Conservation (phyloP, 306 rosid genomes). For the Medicago lupulina region DNA sequence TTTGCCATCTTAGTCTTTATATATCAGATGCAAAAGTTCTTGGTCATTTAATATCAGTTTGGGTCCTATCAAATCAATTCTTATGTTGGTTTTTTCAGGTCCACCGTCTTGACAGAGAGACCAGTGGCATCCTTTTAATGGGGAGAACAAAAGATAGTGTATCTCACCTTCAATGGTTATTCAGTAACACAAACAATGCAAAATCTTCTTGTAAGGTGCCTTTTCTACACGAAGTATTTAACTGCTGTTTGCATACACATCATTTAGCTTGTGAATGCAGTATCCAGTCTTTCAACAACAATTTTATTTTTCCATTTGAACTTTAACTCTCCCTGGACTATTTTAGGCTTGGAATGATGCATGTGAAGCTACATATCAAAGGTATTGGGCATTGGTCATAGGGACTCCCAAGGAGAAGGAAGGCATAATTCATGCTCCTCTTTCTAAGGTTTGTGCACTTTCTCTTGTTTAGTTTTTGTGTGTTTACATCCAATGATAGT, state of each 20-base stretch:
- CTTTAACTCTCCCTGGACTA: slow-evolving; percentile 18
- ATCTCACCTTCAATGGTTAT: slow-evolving; percentile 75
- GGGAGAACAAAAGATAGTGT: slow-evolving; percentile 88
- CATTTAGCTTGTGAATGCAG: slow-evolving; percentile 25
- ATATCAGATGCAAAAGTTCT: too few relatives aligned
- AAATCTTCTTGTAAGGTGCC: slow-evolving; percentile 73
- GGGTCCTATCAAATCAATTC: not conserved
- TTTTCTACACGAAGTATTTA: not conserved
- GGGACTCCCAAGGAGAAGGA: slow-evolving; percentile 87
- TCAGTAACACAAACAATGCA: slow-evolving; percentile 58
- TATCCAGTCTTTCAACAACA: not conserved
- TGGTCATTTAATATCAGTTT: not conserved
- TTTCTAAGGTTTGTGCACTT: slow-evolving; percentile 72
- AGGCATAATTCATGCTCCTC: slow-evolving; percentile 83
- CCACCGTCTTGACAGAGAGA: slow-evolving; percentile 94
- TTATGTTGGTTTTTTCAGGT: slow-evolving; percentile 56
- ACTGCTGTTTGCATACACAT: slow-evolving; percentile 8
- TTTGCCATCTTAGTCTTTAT: not conserved
- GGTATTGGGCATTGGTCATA: slow-evolving; percentile 91
- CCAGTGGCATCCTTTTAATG: slow-evolving; percentile 78
- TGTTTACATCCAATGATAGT: slow-evolving; percentile 27
- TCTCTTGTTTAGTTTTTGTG: slow-evolving; percentile 1
- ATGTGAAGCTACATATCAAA: slow-evolving; percentile 74
- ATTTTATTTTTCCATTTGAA: slow-evolving; percentile 14
- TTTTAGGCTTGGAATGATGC: slow-evolving; percentile 84